Conservation (phyloP, 1,284 basidiomycete species). For the Malassezia japonica region DNA sequence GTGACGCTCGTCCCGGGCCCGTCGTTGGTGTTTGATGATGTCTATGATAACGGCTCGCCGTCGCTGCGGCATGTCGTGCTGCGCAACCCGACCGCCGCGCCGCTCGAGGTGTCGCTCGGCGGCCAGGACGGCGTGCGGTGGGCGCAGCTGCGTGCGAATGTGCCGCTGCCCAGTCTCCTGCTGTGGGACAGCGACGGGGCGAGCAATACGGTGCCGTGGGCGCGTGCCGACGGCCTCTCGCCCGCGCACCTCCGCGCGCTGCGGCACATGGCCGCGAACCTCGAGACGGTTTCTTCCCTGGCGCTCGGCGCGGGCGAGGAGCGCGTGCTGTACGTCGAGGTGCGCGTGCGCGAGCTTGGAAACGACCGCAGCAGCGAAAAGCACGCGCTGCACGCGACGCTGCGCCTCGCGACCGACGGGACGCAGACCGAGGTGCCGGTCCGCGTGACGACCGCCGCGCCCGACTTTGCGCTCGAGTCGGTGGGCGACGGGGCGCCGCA, state of each 20-base stretch:
- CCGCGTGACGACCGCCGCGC: constrained; percentile 9
- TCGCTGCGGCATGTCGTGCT: constrained; percentile 18
- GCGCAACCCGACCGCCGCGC: constrained; percentile 6
- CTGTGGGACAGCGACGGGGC: constrained; percentile 23
- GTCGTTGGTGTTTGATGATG: constrained; percentile 11
- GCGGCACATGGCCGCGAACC: constrained; percentile 38
- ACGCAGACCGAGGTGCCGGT: constrained; percentile 5
- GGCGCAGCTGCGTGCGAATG: constrained; percentile 7
- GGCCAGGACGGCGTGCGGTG: constrained; percentile 2
- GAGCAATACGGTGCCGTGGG: constrained; percentile 37
- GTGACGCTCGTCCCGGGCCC: not conserved
- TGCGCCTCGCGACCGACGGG: not conserved
- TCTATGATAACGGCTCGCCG: constrained; percentile 25
- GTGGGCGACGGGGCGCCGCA: constrained; percentile 21
- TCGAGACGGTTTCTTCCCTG: constrained; percentile 32
- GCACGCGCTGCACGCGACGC: not conserved
- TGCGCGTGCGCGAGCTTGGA: constrained; percentile 19
- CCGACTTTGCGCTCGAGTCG: constrained; percentile 26
- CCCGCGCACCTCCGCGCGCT: constrained; percentile 34
- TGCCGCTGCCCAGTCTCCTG: not conserved
- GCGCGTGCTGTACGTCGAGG: constrained; percentile 30
- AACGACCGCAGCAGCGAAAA: not conserved
- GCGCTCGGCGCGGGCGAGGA: constrained; percentile 26
- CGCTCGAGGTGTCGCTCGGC: not conserved
- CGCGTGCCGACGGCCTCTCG: constrained; percentile 29